A percentile compares a stretch with the other conserved stretches of the same genome.
Evolutionary conservation across 495 filamentous ascomycete species (phyloP).

Genomic region (Hyaloscypha variabilis): DNA sequence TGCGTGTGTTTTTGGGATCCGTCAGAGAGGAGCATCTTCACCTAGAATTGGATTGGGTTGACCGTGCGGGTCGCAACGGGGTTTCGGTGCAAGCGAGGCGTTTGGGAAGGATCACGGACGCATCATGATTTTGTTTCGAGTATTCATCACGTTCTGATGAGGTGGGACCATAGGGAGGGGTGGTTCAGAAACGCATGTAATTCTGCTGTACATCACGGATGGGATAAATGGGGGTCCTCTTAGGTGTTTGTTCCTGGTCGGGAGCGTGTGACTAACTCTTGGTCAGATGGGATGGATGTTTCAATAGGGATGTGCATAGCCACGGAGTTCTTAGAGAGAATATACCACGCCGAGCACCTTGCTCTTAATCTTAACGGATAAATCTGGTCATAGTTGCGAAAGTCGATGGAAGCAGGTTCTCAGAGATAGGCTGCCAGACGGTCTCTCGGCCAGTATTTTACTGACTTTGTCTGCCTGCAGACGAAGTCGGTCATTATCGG

Average conservation of each 20-base stretch:
- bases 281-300: conserved; percentile 15
- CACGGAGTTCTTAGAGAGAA: conserved; percentile 27
- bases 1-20: conserved; percentile 17
- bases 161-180: neutral
- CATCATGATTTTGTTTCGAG: conserved; percentile 9
- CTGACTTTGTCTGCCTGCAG: neutral
- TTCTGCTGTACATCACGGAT: conserved; percentile 9
- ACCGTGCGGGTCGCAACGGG: conserved; percentile 24
- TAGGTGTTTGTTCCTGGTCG: neutral
- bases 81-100: conserved; percentile 18
- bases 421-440: no score
- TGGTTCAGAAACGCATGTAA: neutral
- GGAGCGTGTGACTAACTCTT: neutral
- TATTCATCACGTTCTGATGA: conserved; percentile 16
- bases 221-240: conserved; percentile 11
- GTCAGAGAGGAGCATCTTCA: conserved; percentile 11
- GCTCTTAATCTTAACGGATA: conserved; percentile 3
- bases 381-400: neutral
- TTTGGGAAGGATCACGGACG: conserved; percentile 21
- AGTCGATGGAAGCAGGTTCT: no score
- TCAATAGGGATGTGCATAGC: conserved; percentile 26
- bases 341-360: neutral
- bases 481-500: neutral
- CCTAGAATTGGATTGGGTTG: conserved; percentile 18
- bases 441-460: neutral